Evolutionary conservation across 495 filamentous ascomycete genomes (phyloP), one percentile per base, ranked within the genome.

Genomic region (Penicillium odoratum): DNA sequence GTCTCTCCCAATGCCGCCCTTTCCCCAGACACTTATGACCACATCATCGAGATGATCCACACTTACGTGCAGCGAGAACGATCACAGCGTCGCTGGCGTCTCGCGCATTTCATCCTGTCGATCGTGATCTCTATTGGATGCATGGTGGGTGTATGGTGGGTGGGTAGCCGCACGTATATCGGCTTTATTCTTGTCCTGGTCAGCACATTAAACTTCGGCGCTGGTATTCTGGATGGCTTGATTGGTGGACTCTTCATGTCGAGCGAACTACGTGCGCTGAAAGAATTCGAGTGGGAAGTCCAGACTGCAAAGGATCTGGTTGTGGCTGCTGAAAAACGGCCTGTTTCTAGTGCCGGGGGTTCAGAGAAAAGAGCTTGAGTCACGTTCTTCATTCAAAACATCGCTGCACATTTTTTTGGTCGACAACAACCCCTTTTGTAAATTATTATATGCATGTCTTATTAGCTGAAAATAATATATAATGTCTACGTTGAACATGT

Each of bases 241-340:
- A 88, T 97, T 68, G 90, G 91, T 4, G 83, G 92, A 2, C 65
- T 98, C 31, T 98, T 98, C 64, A 86, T 96, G 60, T 85, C 86
- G 11, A 84, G 83, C 61, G 94, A 98, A 74, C 59, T 96, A 57
- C 78, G 91, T 57, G 86, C 90, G 13, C 74, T 98, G n/a, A 88
- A 85, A 63, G 94, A 98, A 75, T 98, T 97, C 74, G 86, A 94
- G 65, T 96, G 92, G 88, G 95, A 98, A 76, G 86, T 98, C 13
- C 73, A 74, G 50, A 94, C 88, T 73, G 87, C 87, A 34, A 84
- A 72, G 58, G 67, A 65, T 28, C 42, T 77, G 42, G 66, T 69
- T 10, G 55, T 68, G 55, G 60, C 52, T 54, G 59, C 62, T 8
- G 65, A 64, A 55, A 45, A 51, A 61, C 46, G 69, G 53, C 48